Base-by-base conservation (phyloP, 148 eudicot species). In the Chenopodium suecicum region DNA sequence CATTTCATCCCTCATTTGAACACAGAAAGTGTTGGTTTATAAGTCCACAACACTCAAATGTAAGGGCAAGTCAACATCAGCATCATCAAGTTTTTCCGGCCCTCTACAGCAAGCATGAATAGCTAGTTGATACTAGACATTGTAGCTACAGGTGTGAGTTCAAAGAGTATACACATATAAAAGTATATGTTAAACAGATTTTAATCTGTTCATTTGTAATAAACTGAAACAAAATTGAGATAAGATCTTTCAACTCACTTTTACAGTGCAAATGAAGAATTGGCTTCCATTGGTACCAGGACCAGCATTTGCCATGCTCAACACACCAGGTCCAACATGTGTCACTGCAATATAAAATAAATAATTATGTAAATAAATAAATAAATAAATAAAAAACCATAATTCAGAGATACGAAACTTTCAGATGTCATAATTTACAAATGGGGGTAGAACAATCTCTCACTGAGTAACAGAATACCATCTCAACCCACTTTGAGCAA, bases 271-370 rank as follows among this genome's bases (percentile, higher is more conserved):
- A 70, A 91, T 89, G 84, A 91, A 91, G 70, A 91, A 91, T 54
- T 89, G 91, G 84, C 91, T 87, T 32, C 93, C 93, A 65, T 90
- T 90, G 44, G 91, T 90, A 67, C 79, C 74, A 20, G 91, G 90
- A 74, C 93, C 93, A 27, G 90, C 91, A 78, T 91, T 91, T 41
- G 90, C 94, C 94, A 91, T 91, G 71, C 91, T 89, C 77, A 89
- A 47, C n/a, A 91, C 83, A 12, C 94, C 94, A 22, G 94, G 89
- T 17, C 89, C 91, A 58, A 85, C 84, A 86, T 91, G 91, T 73
- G 82, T 86, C 85, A 89, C 87, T 86, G 86, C 81, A 78, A 81
- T 80, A 10, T 50, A 20, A 34, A 68, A 25, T 19, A 31, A 1
- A 50, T 9, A 48, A 48, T 1, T 31, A 31, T 31, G 1, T 31